Percentiles rank a stretch among this genome's conserved stretches.
Evolutionary conservation across 352 stramenopile species (phyloP).

Genomic region (Phytophthora capsici): DNA sequence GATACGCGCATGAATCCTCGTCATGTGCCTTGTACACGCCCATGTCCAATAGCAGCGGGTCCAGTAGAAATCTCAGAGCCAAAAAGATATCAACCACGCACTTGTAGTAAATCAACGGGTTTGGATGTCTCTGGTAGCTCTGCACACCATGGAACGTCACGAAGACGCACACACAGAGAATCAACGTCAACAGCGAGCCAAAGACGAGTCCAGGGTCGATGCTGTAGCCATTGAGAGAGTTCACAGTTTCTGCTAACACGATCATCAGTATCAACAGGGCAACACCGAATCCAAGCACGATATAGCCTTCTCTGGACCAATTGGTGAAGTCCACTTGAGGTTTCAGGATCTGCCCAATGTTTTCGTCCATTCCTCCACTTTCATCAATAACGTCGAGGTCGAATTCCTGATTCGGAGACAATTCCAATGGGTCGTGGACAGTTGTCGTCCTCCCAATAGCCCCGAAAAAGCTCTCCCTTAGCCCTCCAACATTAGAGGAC

Average conservation of each 20-base stretch:
- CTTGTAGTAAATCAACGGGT: conserved; percentile 88
- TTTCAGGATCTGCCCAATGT: conserved; percentile 62
- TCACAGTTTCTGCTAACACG: conserved; percentile 41
- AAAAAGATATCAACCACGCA: conserved; percentile 78
- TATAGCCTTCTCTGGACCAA: conserved; percentile 60
- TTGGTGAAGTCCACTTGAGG: conserved; percentile 48
- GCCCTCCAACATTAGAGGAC: conserved; percentile 41
- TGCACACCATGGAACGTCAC: conserved; percentile 84
- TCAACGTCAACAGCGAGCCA: conserved; percentile 76
- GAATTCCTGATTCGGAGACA: conserved; percentile 77
- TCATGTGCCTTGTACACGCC: conserved; percentile 48
- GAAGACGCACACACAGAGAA: conserved; percentile 74
- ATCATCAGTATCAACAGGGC: conserved; percentile 52
- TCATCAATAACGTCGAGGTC: conserved; percentile 82
- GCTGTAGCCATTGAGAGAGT: conserved; percentile 86
- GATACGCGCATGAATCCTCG: conserved; percentile 49
- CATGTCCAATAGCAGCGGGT: conserved; percentile 63
- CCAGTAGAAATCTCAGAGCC: conserved; percentile 73
- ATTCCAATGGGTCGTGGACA: conserved; percentile 55
- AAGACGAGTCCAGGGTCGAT: conserved; percentile 79
- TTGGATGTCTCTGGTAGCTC: conserved; percentile 77
- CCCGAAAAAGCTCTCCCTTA: conserved; percentile 78
- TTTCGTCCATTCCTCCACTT: conserved; percentile 64
- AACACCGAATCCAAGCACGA: conserved; percentile 50
- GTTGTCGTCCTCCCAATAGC: conserved; percentile 25